phyloP scores from a whole-genome alignment of 768 basidiomycete species.

The Epithele typhae region DNA sequence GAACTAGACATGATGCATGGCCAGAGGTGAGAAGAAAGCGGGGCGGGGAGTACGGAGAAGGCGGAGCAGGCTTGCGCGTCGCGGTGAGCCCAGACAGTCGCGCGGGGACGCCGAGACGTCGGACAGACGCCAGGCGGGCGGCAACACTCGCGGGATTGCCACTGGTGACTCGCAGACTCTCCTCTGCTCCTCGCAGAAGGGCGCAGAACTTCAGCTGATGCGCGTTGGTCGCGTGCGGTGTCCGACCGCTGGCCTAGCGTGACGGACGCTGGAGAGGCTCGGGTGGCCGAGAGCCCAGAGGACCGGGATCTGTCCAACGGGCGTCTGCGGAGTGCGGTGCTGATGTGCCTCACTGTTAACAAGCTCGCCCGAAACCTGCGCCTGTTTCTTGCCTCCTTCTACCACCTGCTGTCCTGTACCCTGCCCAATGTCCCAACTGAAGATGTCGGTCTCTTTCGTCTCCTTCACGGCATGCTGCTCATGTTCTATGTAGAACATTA shows the following conservation, averaged over 20 bases:
- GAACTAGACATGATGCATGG: constrained; percentile 13
- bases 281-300: neutral
- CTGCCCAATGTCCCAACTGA: constrained; percentile 14
- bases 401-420: constrained; percentile 6
- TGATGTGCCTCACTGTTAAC: constrained; percentile 13
- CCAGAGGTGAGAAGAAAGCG: neutral
- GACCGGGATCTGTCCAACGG: neutral
- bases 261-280: neutral
- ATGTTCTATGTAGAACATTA: constrained; percentile 49
- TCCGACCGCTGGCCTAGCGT: too few relatives aligned
- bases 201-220: too few relatives aligned
- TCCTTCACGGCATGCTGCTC: neutral
- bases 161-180: too few relatives aligned
- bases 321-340: constrained; percentile 17
- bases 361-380: neutral
- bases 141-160: too few relatives aligned
- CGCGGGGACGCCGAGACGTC: too few relatives aligned
- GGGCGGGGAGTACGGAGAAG: neutral
- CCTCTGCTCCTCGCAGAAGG: too few relatives aligned
- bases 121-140: too few relatives aligned
- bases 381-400: neutral
- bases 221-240: too few relatives aligned
- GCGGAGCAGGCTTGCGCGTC: constrained; percentile 1
- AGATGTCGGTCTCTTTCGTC: constrained; percentile 6
- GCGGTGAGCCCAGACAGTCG: neutral